phyloP scores from a whole-genome alignment of 2,329 filamentous ascomycete species.

The Annulohypoxylon truncatum region DNA sequence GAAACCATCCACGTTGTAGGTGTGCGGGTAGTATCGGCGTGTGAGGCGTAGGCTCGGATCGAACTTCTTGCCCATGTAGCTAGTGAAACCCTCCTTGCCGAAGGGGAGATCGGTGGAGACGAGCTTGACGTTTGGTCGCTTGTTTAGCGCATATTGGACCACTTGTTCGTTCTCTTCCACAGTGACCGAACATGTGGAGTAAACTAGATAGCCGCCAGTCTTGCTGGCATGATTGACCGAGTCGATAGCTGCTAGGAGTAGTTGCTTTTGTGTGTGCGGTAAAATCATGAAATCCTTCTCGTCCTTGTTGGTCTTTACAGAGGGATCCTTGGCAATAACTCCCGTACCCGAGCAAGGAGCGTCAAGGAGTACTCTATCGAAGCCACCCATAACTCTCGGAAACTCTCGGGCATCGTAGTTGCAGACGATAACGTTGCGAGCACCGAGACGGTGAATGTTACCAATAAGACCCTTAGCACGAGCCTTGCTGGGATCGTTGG shows the following conservation, averaged over 20 bases:
- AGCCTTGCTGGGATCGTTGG: slow-evolving; percentile 94
- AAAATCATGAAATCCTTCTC: slow-evolving; percentile 94
- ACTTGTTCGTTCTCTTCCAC: slow-evolving; percentile 94
- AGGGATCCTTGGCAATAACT: slow-evolving; percentile 96
- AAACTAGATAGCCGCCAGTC: slow-evolving; percentile 94
- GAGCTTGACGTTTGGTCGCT: slow-evolving; percentile 91
- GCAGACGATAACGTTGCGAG: slow-evolving; percentile 93
- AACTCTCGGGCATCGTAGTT: slow-evolving; percentile 96
- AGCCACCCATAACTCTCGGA: slow-evolving; percentile 92
- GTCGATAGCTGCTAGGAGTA: slow-evolving; percentile 92
- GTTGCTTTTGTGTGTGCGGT: slow-evolving; percentile 93
- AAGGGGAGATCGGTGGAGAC: slow-evolving; percentile 92
- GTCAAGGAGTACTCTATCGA: slow-evolving; percentile 93
- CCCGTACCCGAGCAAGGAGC: slow-evolving; percentile 96
- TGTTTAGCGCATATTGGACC: slow-evolving; percentile 90
- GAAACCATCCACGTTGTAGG: slow-evolving; percentile 97
- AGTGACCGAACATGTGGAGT: slow-evolving; percentile 95
- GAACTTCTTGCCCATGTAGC: slow-evolving; percentile 91
- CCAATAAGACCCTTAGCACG: slow-evolving; percentile 97
- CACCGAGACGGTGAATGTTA: slow-evolving; percentile 94
- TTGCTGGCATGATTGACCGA: slow-evolving; percentile 91
- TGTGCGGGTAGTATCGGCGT: slow-evolving; percentile 87
- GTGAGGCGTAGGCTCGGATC: slow-evolving; percentile 86
- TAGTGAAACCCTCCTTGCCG: slow-evolving; percentile 91
- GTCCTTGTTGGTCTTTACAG: slow-evolving; percentile 98